Evolutionary conservation across 2,329 filamentous ascomycete genomes (phyloP), one percentile per base, ranked within the genome.

Genomic region (Stagonosporopsis chrysanthemi): DNA sequence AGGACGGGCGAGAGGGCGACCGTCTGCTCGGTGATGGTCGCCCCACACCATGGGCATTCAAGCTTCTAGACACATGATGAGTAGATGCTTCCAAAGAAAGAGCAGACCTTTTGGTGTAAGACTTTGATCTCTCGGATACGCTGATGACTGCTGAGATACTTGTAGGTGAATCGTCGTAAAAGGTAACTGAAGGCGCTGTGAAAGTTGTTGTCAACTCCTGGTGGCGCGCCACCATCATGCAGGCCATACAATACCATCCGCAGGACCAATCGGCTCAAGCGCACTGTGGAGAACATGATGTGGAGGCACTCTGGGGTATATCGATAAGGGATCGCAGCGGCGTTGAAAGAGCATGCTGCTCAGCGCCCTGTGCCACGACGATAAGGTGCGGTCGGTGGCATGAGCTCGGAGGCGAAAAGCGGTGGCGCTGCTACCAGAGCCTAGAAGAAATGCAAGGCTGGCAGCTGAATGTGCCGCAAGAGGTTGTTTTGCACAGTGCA

Each of bases 191-290:
- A 22, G 36, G 9, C 19, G 22, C 2, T 17, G 11, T 12, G 2
- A 3, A 39, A 39, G 17, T 11, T 39, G 36, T 39, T 33, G 36
- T 11, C 36, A 9, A n/a, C 12, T 22, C 19, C 19, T 22, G 17
- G 19, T 9, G 17, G 19, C 19, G 17, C n/a, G 35, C 35, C 35
- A 38, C 19, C 35, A 4, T 31, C 43, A 42, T 47, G 51, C 51
- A 54, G 43, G 44, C 29, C 44, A n/a, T n/a, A n/a, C n/a, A n/a
- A 55, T 52, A 33, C 31, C 23, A 44, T 11, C 24, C 19, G 43
- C 35, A 40, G 6, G 60, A 67, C 68, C 39, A 52, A 70, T 65
- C 29, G 31, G 66, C 66, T 60, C 62, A 72, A 72, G 70, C 68
- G 68, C 61, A 66, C 52, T 68, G 67, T 56, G 60, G 65, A 65